A percentile compares a stretch with the other conserved stretches of the same genome.
Conservation (phyloP, 2,329 filamentous ascomycete species). For the Tolypocladium cylindrosporum region DNA sequence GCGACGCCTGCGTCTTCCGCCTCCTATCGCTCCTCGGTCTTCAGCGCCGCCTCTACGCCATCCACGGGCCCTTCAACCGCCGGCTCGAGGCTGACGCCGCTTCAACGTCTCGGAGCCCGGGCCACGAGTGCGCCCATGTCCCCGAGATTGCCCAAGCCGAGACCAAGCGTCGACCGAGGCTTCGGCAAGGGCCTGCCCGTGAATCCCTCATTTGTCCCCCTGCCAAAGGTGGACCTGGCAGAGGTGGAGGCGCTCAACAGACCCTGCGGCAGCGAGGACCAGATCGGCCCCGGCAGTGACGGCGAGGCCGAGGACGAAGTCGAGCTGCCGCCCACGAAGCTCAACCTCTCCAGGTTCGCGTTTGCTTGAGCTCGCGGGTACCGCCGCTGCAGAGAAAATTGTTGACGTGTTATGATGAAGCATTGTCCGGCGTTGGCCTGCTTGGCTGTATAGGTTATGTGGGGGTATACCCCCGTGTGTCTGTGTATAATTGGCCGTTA, state of each 20-base stretch:
- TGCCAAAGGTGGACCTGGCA: conserved; percentile 42
- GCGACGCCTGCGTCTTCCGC: conserved; percentile 24
- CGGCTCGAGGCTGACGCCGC: conserved; percentile 36
- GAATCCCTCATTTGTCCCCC: conserved; percentile 44
- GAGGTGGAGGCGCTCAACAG: conserved; percentile 43
- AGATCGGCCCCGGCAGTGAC: conserved; percentile 43
- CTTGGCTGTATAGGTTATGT: not conserved
- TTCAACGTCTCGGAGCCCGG: conserved; percentile 41
- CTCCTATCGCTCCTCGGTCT: conserved; percentile 24
- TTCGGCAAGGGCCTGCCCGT: conserved; percentile 28
- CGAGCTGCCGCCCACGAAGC: conserved; percentile 18
- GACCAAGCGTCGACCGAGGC: conserved; percentile 11
- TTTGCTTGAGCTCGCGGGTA: conserved; percentile 17
- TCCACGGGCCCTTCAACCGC: conserved; percentile 34
- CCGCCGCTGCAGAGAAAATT: not conserved
- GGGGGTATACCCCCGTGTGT: not conserved
- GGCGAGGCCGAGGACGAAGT: conserved; percentile 32
- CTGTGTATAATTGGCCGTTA: not conserved
- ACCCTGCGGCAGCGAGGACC: conserved; percentile 44
- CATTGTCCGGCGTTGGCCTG: conserved; percentile 6
- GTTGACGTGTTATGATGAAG: conserved; percentile 2
- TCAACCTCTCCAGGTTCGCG: conserved; percentile 40
- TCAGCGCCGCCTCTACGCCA: conserved; percentile 24
- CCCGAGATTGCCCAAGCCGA: conserved; percentile 18
- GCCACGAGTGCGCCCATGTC: conserved; percentile 23